phyloP scores from a whole-genome alignment of 306 rosid genomes.

The Cicer arietinum region DNA sequence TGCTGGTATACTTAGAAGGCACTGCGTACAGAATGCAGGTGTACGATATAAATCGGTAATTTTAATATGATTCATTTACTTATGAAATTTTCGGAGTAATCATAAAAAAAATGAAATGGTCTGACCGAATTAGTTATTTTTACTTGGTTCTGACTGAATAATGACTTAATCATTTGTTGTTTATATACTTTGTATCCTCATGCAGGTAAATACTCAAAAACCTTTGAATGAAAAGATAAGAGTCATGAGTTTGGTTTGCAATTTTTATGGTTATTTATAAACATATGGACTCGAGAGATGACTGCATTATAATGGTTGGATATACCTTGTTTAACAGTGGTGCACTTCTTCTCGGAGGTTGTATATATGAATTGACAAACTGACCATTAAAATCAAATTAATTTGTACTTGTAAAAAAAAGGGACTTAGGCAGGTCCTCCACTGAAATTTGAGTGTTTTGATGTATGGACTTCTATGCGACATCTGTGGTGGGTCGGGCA shows the following conservation, averaged over 20 bases:
- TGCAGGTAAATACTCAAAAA: constrained; percentile 42
- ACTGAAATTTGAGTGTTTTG: background rate
- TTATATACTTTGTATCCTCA: background rate
- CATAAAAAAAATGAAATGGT: background rate
- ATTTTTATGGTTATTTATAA: background rate
- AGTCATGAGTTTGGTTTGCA: background rate
- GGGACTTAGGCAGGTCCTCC: background rate
- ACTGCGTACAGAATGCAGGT: background rate
- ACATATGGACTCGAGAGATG: background rate
- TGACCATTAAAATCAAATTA: background rate
- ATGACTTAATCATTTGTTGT: constrained; percentile 8
- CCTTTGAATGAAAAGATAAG: constrained; percentile 35
- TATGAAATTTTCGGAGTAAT: background rate
- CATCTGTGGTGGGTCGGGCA: background rate
- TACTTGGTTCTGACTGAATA: background rate
- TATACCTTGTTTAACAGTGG: background rate
- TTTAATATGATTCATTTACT: constrained; percentile 15
- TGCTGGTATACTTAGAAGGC: background rate
- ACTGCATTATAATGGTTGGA: background rate
- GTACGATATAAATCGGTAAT: background rate
- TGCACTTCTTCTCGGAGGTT: background rate
- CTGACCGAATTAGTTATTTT: background rate
- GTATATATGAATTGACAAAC: background rate
- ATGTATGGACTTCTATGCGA: background rate
- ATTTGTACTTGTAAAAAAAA: background rate